Evolutionary conservation across 116 monocot species (phyloP), one percentile per base, ranked within the genome.

Genomic region (Iris pallida): DNA sequence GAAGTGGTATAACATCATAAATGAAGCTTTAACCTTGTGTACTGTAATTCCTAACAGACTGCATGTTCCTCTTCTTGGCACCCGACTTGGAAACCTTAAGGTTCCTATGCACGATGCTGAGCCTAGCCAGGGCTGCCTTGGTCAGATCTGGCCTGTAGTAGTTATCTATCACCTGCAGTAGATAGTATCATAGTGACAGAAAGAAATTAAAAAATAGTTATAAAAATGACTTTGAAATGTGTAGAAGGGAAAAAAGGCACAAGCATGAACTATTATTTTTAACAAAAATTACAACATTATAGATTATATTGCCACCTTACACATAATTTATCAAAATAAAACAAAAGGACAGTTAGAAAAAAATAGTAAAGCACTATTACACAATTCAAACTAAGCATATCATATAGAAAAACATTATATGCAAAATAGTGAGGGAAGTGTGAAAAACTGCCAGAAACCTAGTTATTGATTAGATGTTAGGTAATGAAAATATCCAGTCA

Each of bases 131-230:
- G 9, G 94, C 85, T 0, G 94, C 76, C 54, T 68, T 65, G 15
- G 81, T 94, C 88, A 94, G 76, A 71, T 94, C 94, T 11, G 88
- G 85, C 73, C 94, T 88, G 66, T 94, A 94, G 75, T 88, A 58
- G 69, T 85, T 88, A 60, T 80, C 88, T 4, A 60, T 66, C 10
- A 94, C 88, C 94, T 94, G 68, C 60, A 61, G 42, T 47, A 59
- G 16, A 19, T 79, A 12, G n/a, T n/a, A n/a, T n/a, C n/a, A n/a
- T n/a, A 44, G 42, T 20, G 7, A 48, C 16, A 17, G 57, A n/a
- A 45, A 8, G 41, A 7, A 56, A 1, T 19, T 13, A 6, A n/a
- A 4, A 42, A 48, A 20, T 5, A 9, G 18, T 62, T 42, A 16
- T n/a, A 4, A 0, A 45, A 43, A 7, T 20, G 2, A 4, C 0